Conservation (phyloP, 2,329 filamentous ascomycete species). For the Fusarium sambucinum region DNA sequence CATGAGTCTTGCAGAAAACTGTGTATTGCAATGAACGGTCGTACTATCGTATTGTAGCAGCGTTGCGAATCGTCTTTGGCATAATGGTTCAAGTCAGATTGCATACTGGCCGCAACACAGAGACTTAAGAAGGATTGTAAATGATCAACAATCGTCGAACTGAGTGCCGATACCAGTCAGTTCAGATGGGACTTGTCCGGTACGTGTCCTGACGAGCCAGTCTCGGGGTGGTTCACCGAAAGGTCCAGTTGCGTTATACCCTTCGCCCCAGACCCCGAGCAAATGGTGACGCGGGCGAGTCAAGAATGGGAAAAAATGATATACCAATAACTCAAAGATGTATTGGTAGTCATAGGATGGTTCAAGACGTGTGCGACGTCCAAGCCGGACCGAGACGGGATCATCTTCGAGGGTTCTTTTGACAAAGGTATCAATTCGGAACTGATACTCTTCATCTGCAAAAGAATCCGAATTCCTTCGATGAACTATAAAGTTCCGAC, state of each 20-base stretch:
- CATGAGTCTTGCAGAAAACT: no score
- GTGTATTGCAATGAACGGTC: not conserved
- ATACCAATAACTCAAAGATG: not conserved
- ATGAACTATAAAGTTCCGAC: not conserved
- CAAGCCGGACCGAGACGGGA: constrained; percentile 4
- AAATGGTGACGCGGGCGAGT: not conserved
- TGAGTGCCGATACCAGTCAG: not conserved
- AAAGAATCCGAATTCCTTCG: not conserved
- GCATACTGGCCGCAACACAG: not conserved
- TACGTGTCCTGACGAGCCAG: not conserved
- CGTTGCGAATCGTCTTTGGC: not conserved
- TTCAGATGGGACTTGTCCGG: not conserved
- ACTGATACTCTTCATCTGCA: not conserved
- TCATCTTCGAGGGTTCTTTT: not conserved
- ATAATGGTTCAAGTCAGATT: not conserved
- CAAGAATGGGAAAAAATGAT: not conserved
- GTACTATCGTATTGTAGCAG: not conserved
- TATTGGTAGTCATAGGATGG: not conserved
- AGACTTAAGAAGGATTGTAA: not conserved
- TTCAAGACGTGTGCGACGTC: not conserved
- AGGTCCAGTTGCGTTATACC: not conserved
- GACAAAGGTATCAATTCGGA: constrained; percentile 5
- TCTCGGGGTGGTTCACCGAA: not conserved
- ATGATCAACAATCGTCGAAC: not conserved
- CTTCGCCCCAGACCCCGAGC: not conserved